Base-by-base conservation (phyloP, 495 filamentous ascomycete genomes). In the Recurvomyces mirabilis region DNA sequence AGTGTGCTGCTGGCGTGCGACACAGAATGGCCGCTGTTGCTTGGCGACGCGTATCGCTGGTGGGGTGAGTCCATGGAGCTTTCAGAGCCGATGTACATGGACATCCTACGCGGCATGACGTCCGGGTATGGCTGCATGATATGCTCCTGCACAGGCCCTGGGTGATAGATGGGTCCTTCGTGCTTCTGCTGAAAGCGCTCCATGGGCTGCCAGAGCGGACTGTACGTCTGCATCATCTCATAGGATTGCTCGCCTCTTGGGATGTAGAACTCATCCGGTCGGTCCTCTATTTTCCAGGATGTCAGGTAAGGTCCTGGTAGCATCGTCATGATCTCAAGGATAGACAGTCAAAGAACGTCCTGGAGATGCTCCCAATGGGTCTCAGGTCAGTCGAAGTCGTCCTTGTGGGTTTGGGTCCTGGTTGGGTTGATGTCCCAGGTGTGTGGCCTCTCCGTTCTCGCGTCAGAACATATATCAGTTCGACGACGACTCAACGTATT, bases 1-100 rank as follows among this genome's bases (percentile, higher is more conserved):
- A n/a, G n/a, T 15, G 10, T 25, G 40, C 47, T 50, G 48, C 48
- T 41, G 7, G 33, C 10, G 12, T 46, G 19, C n/a, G 48, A 46
- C 13, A 26, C 13, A 2, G 47, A 50, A 13, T 35, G 21, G 3
- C 48, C 48, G 36, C 34, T 46, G 34, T 26, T 26, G 30, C 41
- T 46, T 18, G 48, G 48, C 18, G 48, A 51, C 1, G 42, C 15
- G 33, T 28, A 28, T 2, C 42, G 41, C 4, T 41, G 25, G 7
- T 6, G 24, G 34, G 4, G 7, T 19, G 45, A n/a, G 21, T 19
- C 10, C 21, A 35, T 18, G 1, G 45, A 28, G n/a, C 17, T 29
- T 13, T 48, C 38, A 9, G 9, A 12, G 28, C 10, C 24, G 12
- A 35, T n/a, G 24, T 24, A 41, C 2, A 13, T 3, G 2, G n/a